phyloP scores from a whole-genome alignment of 805 yeast species.

The Candida nitratophila region DNA sequence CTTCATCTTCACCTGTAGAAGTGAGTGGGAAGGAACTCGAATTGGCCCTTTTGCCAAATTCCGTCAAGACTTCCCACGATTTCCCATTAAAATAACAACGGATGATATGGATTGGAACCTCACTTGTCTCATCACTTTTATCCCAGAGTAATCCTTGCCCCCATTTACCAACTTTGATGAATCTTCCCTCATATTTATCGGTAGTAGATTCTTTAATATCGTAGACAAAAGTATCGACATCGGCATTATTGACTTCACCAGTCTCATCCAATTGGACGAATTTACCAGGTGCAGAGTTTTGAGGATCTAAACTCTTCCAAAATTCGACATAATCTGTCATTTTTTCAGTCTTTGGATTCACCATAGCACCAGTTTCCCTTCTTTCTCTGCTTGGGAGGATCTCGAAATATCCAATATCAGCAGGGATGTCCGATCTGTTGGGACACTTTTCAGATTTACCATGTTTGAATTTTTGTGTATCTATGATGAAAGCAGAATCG shows the following conservation, averaged over 20 bases:
- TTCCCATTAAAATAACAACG: conserved; percentile 10
- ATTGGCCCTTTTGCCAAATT: conserved; percentile 8
- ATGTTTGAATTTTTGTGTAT: conserved; percentile 8
- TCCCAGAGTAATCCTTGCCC: conserved; percentile 39
- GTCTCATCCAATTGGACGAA: conserved; percentile 4
- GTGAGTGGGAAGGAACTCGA: conserved; percentile 9
- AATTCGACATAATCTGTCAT: conserved; percentile 42
- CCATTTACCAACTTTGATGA: conserved; percentile 45
- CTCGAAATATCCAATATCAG: conserved; percentile 42
- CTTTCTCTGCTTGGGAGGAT: conserved; percentile 32
- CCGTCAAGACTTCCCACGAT: conserved; percentile 7
- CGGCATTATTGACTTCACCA: background rate
- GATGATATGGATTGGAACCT: conserved; percentile 15
- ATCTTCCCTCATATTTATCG: conserved; percentile 32
- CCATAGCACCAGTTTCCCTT: conserved; percentile 44
- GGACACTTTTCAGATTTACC: conserved; percentile 5
- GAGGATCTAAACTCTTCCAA: conserved; percentile 45
- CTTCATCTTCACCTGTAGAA: conserved; percentile 6
- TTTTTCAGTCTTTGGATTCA: conserved; percentile 33
- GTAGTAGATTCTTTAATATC: conserved; percentile 20
- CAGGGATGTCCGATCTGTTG: conserved; percentile 12
- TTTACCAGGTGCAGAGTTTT: conserved; percentile 22
- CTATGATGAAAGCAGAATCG: conserved; percentile 31
- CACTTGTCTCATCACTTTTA: conserved; percentile 15
- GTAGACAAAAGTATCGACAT: conserved; percentile 11